Evolutionary conservation across 352 stramenopile species (phyloP).

Genomic region (Blastocystis sp.): DNA sequence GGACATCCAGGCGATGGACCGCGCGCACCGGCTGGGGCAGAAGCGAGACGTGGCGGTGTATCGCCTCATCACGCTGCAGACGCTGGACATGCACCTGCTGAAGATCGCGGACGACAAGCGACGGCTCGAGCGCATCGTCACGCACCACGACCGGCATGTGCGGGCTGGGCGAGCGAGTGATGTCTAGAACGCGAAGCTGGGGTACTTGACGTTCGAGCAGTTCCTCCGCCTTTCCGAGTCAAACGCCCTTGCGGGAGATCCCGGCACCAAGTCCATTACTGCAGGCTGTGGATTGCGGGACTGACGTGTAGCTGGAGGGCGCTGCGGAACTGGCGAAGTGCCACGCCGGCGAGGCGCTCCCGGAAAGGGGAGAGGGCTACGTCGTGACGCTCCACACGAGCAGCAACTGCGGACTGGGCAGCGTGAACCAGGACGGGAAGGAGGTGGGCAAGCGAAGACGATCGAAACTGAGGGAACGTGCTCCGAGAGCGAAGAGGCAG

Average conservation of each 20-base stretch:
- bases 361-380: conserved; percentile 40
- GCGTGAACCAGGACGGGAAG: conserved; percentile 35
- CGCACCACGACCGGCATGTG: conserved; percentile 55
- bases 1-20: conserved; percentile 89
- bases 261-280: conserved; percentile 40
- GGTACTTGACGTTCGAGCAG: conserved; percentile 43
- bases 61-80: conserved; percentile 51
- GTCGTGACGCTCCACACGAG: not conserved
- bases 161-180: not conserved
- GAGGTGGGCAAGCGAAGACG: conserved; percentile 40
- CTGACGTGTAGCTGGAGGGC: conserved; percentile 12
- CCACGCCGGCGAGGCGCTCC: not conserved
- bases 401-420: not conserved
- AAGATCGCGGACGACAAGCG: conserved; percentile 70
- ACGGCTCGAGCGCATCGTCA: conserved; percentile 66
- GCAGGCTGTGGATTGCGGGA: not conserved
- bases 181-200: conserved; percentile 11
- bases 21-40: conserved; percentile 86
- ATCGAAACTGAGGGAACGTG: not conserved
- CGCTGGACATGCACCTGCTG: conserved; percentile 59
- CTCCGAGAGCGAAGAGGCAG: not conserved
- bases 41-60: conserved; percentile 75
- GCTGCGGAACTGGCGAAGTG: not conserved
- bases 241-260: conserved; percentile 33
- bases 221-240: conserved; percentile 21